Conservation (phyloP, 371 early-diverging fungal genomes). For the Mortierella sp. region DNA sequence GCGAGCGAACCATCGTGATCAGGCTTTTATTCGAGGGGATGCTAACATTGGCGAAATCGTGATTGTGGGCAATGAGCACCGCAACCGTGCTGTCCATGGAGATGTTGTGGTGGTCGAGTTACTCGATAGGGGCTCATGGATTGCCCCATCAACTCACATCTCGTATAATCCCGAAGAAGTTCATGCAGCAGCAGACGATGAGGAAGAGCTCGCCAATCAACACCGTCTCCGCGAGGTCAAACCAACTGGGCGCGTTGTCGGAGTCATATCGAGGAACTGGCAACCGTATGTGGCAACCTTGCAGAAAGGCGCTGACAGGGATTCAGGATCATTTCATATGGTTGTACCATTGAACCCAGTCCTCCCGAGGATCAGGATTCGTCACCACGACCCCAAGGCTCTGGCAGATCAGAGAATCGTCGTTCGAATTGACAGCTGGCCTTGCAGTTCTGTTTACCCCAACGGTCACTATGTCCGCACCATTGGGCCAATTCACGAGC, state of each 20-base stretch:
- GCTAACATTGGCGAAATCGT: constrained; percentile 65
- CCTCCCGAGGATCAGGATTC: constrained; percentile 92
- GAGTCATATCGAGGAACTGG: constrained; percentile 89
- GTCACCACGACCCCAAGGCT: constrained; percentile 77
- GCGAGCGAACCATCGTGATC: constrained; percentile 61
- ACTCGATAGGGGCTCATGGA: constrained; percentile 73
- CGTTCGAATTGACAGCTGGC: constrained; percentile 92
- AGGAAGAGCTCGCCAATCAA: constrained; percentile 25
- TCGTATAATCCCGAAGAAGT: constrained; percentile 58
- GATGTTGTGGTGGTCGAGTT: constrained; percentile 85
- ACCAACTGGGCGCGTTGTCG: constrained; percentile 81
- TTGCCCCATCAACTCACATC: constrained; percentile 61
- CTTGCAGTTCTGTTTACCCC: constrained; percentile 80
- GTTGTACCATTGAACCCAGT: constrained; percentile 84
- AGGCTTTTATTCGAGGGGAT: constrained; percentile 67
- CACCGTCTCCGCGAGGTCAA: constrained; percentile 33
- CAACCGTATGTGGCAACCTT: constrained; percentile 91
- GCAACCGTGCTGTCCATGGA: constrained; percentile 88
- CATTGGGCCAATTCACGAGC: constrained; percentile 76
- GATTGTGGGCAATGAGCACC: constrained; percentile 72
- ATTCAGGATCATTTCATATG: constrained; percentile 71
- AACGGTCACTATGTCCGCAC: constrained; percentile 91
- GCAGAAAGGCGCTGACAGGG: constrained; percentile 66
- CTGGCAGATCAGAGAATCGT: constrained; percentile 85
- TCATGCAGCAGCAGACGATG: constrained; percentile 55